phyloP scores from a whole-genome alignment of 2,329 filamentous ascomycete genomes.

The Lachnellula arida region DNA sequence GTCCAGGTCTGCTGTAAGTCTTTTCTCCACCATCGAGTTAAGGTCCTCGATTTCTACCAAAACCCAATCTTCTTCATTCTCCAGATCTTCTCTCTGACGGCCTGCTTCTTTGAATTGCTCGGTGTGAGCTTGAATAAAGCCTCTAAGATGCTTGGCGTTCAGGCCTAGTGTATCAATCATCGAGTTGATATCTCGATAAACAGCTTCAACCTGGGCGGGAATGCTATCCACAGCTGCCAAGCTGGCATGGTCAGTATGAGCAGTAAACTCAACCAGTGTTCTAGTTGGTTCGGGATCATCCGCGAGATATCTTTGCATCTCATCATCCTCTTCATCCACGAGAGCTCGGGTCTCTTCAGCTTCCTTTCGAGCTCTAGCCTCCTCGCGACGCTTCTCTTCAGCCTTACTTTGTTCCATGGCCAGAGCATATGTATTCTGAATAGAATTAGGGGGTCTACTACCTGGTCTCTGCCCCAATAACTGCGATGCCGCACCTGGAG shows the following conservation, averaged over 20 bases:
- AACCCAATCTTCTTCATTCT: slow-evolving; percentile 64
- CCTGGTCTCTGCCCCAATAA: slow-evolving; percentile 45
- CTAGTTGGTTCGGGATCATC: slow-evolving; percentile 58
- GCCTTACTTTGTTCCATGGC: slow-evolving; percentile 24
- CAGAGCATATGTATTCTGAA: slow-evolving; percentile 19
- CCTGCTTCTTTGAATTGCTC: slow-evolving; percentile 48
- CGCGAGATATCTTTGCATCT: slow-evolving; percentile 57
- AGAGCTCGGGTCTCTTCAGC: slow-evolving; percentile 54
- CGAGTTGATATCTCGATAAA: slow-evolving; percentile 79
- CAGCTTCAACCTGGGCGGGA: slow-evolving; percentile 58
- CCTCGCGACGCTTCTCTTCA: slow-evolving; percentile 26
- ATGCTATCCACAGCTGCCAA: slow-evolving; percentile 46
- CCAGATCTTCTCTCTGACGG: slow-evolving; percentile 63
- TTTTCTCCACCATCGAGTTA: slow-evolving; percentile 55
- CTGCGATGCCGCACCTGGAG: slow-evolving; percentile 54
- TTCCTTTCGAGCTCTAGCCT: slow-evolving; percentile 48
- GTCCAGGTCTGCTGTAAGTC: slow-evolving; percentile 61
- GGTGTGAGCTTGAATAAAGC: slow-evolving; percentile 64
- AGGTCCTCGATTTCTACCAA: slow-evolving; percentile 72
- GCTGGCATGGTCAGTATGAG: slow-evolving; percentile 50
- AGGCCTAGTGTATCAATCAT: slow-evolving; percentile 93
- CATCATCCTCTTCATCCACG: slow-evolving; percentile 65
- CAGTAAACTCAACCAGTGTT: slow-evolving; percentile 63
- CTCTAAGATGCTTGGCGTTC: slow-evolving; percentile 60
- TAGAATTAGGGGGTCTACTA: slow-evolving; percentile 40